Evolutionary conservation across 108 stramenopile genomes (phyloP), one percentile per base, ranked within the genome.

Genomic region (Nitzschia sp.): DNA sequence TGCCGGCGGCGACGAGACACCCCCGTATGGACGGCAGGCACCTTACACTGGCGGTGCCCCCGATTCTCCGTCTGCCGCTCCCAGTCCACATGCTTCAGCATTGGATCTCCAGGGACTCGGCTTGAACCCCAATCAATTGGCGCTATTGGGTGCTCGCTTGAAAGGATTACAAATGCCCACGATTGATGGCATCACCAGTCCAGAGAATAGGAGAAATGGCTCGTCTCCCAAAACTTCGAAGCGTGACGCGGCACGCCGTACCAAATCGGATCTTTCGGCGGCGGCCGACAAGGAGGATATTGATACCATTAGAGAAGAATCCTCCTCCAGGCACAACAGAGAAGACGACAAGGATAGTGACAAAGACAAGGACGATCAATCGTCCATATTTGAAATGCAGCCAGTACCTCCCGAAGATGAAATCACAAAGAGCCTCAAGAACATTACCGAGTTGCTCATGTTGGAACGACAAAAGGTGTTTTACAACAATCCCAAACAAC

Each of bases 21-120:
- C 62, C 56, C 47, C 69, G 13, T 32, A 31, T 30, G 30, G 32
- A 19, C 36, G 59, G 45, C 54, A 45, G 25, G 34, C 24, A 29
- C 28, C 55, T 17, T 79, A 62, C 42, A 46, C 65, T 35, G 48
- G 30, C 28, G 68, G 82, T 27, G 72, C 93, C 24, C 93, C 93
- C 17, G 80, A 83, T 21, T 91, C 89, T 30, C 93, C 93, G 31
- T 89, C 88, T 38, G 93, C 89, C 6, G 93, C 90, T 57, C 88
- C 88, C 1, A 88, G 85, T 78, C 92, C 86, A 6, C 60, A 64
- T 55, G 72, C 71, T 19, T 62, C 79, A 15, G 54, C 51, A 35
- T 36, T 61, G n/a, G 73, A 84, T 45, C 46, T 82, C 46, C 30
- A 70, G 17, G 69, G 69, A 25, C 26, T 74, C 24, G 67, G 62